Base-by-base conservation (phyloP, 345 rosid genomes). In the Raphanus raphanistrum region DNA sequence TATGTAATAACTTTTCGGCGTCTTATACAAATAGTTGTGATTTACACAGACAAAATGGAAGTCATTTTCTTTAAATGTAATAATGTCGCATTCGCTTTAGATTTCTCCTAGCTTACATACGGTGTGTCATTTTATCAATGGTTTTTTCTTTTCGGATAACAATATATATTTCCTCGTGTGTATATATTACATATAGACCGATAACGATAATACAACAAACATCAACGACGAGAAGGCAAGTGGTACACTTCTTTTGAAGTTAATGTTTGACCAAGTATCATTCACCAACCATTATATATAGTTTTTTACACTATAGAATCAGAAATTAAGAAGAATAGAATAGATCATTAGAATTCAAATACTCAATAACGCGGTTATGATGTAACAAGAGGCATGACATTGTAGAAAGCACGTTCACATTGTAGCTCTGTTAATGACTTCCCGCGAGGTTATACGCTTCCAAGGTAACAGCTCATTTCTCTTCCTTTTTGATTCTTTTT, bases 391-490 rank as follows among this genome's bases (percentile, higher is more conserved):
- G 63, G 55, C 21, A 16, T 61, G 74, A 68, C 70, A 70, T 73
- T 73, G 74, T 73, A 68, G 82, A 73, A 73, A 36, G 78, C 82
- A 79, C 82, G 82, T 79, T 68, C 74, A 36, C 65, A 50, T 68
- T 72, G 50, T 9, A 57, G 67, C 33, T 57, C 1, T 57, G 50
- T 71, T 70, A 16, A 63, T 54, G 57, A 31, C 48, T 41, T 71
- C 59, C 35, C 12, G 71, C 21, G 9, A 64, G 63, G 29, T 60
- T 58, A 28, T 57, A 59, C 55, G 25, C 33, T 52, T 17, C 43
- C 1, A 16, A 7, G 45, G 25, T 6, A 65, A 66, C 81, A 72
- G 68, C 73, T 72, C 68, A 78, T 66, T 66, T 57, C 33, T 54
- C 69, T 61, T 45, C 52, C 21, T 29, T 4, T 50, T 50, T 15